Percentiles rank a stretch among this genome's conserved stretches.
These are phyloP conservation scores for Pestalotiopsis sp. DNA, from an alignment of 2,329 filamentous ascomycete species.

Conservation along the genomic window DNA sequence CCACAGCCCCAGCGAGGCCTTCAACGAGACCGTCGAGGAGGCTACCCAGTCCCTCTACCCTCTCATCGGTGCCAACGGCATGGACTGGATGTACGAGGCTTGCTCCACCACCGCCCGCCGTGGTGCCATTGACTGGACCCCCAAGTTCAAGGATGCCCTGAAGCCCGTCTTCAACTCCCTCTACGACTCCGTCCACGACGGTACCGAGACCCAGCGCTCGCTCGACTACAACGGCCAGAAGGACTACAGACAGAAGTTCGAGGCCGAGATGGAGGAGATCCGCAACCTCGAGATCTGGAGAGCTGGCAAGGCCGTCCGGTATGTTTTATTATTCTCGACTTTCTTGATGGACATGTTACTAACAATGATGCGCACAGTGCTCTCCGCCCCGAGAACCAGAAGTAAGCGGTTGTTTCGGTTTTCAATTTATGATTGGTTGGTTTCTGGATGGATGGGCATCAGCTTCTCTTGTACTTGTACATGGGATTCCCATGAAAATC, in stretches of 20 bases:
- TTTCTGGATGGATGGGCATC: constrained; percentile 10
- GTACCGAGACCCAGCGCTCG: constrained; percentile 92
- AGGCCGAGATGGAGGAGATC: constrained; percentile 99
- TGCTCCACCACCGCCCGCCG: constrained; percentile 98
- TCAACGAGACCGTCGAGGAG: constrained; percentile 99
- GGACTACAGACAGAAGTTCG: constrained; percentile 96
- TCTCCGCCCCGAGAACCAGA: constrained; percentile 85
- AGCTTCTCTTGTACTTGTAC: constrained; percentile 35
- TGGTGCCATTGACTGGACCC: constrained; percentile 98
- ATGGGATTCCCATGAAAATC: constrained; percentile 29
- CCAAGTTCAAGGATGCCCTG: constrained; percentile 94
- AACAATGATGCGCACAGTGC: constrained; percentile 43
- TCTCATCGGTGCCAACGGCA: constrained; percentile 93
- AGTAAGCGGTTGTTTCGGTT: constrained; percentile 47
- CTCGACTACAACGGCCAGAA: constrained; percentile 95
- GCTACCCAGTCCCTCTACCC: constrained; percentile 98
- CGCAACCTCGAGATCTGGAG: constrained; percentile 98
- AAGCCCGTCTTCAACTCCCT: constrained; percentile 99
- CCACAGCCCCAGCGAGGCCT: constrained; percentile 96
- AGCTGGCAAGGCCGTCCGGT: constrained; percentile 95
- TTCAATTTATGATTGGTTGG: constrained; percentile 21
- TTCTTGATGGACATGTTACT: not conserved
- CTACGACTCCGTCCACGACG: constrained; percentile 89
- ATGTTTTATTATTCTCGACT: constrained; percentile 31
- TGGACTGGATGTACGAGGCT: constrained; percentile 99